These are phyloP conservation scores for Aspergillus oerlinghausenensis DNA, from an alignment of 2,329 filamentous ascomycete species.

Conservation along the genomic window DNA sequence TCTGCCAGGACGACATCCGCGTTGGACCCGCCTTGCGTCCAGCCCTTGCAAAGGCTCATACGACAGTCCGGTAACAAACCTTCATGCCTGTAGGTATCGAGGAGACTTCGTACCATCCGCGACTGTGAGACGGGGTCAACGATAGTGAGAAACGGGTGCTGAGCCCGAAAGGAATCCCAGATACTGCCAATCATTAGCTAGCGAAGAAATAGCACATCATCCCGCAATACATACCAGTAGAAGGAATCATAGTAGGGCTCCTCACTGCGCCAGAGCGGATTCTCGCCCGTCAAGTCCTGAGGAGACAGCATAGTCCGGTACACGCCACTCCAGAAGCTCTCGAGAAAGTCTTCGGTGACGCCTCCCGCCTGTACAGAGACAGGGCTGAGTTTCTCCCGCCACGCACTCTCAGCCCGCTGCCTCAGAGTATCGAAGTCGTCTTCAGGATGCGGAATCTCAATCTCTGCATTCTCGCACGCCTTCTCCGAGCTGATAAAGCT, in stretches of 20 bases:
- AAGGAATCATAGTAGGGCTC: slow-evolving; percentile 72
- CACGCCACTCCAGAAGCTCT: slow-evolving; percentile 65
- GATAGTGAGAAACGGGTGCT: slow-evolving; percentile 64
- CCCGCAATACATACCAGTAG: slow-evolving; percentile 52
- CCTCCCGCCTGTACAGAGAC: background rate
- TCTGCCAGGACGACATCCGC: slow-evolving; percentile 67
- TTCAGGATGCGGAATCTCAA: slow-evolving; percentile 51
- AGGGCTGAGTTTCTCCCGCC: background rate
- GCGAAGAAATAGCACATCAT: background rate
- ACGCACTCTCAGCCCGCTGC: background rate
- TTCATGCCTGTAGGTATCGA: slow-evolving; percentile 65
- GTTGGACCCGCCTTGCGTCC: slow-evolving; percentile 69
- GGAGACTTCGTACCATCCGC: slow-evolving; percentile 63
- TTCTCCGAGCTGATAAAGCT: slow-evolving; percentile 44
- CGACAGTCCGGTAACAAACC: slow-evolving; percentile 70
- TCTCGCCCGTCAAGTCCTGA: slow-evolving; percentile 69
- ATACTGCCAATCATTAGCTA: slow-evolving; percentile 37
- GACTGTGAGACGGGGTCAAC: slow-evolving; percentile 59
- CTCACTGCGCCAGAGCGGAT: slow-evolving; percentile 58
- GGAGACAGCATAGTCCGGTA: slow-evolving; percentile 67
- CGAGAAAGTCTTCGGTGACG: slow-evolving; percentile 23
- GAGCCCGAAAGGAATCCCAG: slow-evolving; percentile 66
- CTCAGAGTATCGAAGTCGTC: slow-evolving; percentile 42
- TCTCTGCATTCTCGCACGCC: slow-evolving; percentile 57
- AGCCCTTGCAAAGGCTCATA: slow-evolving; percentile 65